A percentile compares a stretch with the other conserved stretches of the same genome.
These are phyloP conservation scores for Quercus engelmannii DNA, from an alignment of 306 rosid genomes.

Conservation along the genomic window DNA sequence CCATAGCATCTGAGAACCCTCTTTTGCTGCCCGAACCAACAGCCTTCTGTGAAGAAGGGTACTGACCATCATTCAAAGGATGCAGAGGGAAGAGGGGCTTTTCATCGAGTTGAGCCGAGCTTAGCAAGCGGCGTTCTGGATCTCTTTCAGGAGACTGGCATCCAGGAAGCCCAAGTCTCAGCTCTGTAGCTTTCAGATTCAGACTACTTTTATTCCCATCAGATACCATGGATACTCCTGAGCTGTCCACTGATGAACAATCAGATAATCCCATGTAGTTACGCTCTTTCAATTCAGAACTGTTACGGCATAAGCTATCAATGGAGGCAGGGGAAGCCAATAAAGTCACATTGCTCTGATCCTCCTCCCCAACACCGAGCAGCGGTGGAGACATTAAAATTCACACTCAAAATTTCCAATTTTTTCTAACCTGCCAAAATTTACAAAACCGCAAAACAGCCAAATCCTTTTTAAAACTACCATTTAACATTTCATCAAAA, in stretches of 20 bases:
- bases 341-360: conserved; percentile 54
- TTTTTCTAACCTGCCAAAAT: conserved; percentile 30
- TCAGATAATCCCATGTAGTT: conserved; percentile 83
- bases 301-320: conserved; percentile 41
- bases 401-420: conserved; percentile 22
- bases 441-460: not conserved
- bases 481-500: not conserved
- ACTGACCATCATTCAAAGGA: conserved; percentile 48
- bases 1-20: conserved; percentile 81
- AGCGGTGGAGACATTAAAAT: conserved; percentile 60
- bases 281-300: conserved; percentile 55
- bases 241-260: conserved; percentile 68
- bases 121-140: conserved; percentile 37
- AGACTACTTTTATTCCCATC: conserved; percentile 46
- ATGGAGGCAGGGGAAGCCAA: conserved; percentile 54
- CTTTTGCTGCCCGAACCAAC: conserved; percentile 72
- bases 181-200: conserved; percentile 79
- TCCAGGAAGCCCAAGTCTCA: conserved; percentile 88
- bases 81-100: conserved; percentile 59
- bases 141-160: conserved; percentile 70
- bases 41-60: conserved; percentile 42
- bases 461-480: not conserved
- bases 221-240: conserved; percentile 38
- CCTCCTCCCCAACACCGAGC: conserved; percentile 59
- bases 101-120: conserved; percentile 60